Evolutionary conservation across 306 rosid genomes (phyloP).

Genomic region (Pterocarpus macrocarpus): DNA sequence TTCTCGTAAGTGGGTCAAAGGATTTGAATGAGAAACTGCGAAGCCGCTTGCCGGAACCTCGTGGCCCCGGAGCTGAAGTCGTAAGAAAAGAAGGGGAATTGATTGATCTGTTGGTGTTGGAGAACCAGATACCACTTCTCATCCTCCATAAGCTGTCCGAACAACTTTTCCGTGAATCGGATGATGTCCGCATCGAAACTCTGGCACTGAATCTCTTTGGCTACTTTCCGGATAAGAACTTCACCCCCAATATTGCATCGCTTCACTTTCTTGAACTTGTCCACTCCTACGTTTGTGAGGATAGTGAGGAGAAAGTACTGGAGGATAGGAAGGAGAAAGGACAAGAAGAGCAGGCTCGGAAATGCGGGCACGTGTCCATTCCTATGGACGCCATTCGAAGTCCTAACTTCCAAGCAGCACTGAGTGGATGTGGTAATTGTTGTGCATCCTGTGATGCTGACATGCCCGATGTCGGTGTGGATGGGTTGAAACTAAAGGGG

Average conservation of each 20-base stretch:
- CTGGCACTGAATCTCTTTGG: not conserved
- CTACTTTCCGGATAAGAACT: not conserved
- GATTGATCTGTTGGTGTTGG: slow-evolving; percentile 38
- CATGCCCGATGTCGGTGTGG: no score
- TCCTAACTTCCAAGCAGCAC: no score
- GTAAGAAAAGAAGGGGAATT: not conserved
- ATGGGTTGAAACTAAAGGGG: no score
- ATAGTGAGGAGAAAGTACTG: no score
- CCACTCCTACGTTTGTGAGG: not conserved
- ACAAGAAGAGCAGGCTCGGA: no score
- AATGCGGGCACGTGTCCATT: no score
- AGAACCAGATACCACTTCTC: slow-evolving; percentile 39
- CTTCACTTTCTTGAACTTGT: slow-evolving; percentile 36
- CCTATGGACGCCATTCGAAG: no score
- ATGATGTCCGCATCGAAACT: not conserved
- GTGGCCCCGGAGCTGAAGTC: no score
- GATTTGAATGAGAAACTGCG: not conserved
- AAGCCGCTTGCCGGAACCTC: not conserved
- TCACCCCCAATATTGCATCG: not conserved
- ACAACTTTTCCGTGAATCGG: not conserved
- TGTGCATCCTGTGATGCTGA: no score
- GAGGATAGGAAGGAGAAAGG: no score
- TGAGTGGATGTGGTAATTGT: no score
- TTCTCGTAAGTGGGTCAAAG: slow-evolving; percentile 3
- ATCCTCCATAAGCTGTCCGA: slow-evolving; percentile 4